Base-by-base conservation (phyloP, 106 monocot genomes). In the Acorus calamus region DNA sequence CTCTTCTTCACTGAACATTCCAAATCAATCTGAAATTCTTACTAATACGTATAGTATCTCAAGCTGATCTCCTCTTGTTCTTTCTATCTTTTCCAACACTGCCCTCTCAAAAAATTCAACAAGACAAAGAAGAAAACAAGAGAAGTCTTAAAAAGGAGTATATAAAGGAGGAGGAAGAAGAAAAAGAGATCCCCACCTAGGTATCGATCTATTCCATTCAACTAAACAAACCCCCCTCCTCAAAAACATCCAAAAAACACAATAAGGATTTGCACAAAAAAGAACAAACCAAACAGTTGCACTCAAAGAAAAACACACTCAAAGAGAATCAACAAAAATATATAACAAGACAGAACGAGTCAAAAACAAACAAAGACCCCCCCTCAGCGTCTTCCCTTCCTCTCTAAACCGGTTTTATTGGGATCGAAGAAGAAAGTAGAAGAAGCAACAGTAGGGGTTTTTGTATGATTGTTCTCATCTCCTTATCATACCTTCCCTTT, bases 31-130 rank as follows among this genome's bases (percentile, higher is more conserved):
- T 12, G 55, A 57, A 53, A 62, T 47, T 55, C 52, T 14, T 52
- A 50, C 47, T 52, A 57, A 14, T 9, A 56, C 75, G 66, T 61
- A 70, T 64, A 55, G 49, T 62, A 65, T 44, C 69, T 69, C 55
- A 53, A 56, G 49, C 45, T 46, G 50, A 28, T 28, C 28, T 28
- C 53, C 52, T 50, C 61, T 67, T 67, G 71, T 78, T 49, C 54
- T 61, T n/a, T 64, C 67, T 56, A 44, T 10, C 47, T 49, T 67
- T 13, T 42, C 46, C 8, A 8, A 28, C 47, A 56, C 2, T 46
- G 1, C 7, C 61, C 44, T 44, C 10, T 11, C 44, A 46, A 45
- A 10, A 7, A 14, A 75, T 62, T 62, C 67, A 50, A 62, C 51
- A 46, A 58, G 75, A 58, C 75, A 69, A 51, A 50, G 50, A 69